phyloP scores from a whole-genome alignment of 2,329 filamentous ascomycete genomes.

The Beauveria rudraprayagi region DNA sequence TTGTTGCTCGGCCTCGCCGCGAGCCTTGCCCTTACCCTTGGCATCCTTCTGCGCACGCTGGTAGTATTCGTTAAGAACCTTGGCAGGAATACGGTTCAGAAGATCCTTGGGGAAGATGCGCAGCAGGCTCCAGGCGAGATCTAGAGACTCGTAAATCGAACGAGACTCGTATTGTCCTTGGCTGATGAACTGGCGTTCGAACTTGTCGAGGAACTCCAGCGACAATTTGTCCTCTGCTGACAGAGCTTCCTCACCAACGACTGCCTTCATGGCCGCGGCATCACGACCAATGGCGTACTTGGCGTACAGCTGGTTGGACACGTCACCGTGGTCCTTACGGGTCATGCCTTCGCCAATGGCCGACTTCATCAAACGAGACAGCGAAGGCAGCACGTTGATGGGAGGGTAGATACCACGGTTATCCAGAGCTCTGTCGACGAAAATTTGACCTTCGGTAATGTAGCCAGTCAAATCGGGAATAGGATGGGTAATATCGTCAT shows the following conservation, averaged over 20 bases:
- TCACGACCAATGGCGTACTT: constrained; percentile 99
- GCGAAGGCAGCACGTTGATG: constrained; percentile 95
- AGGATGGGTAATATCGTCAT: constrained; percentile 98
- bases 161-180: constrained; percentile 91
- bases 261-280: constrained; percentile 97
- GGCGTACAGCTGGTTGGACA: constrained; percentile 98
- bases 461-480: constrained; percentile 98
- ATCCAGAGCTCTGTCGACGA: constrained; percentile 84
- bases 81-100: constrained; percentile 87
- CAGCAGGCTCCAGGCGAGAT: constrained; percentile 92
- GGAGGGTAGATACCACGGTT: constrained; percentile 98
- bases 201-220: constrained; percentile 96
- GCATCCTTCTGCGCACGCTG: constrained; percentile 55
- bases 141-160: constrained; percentile 85
- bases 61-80: constrained; percentile 77
- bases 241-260: constrained; percentile 95
- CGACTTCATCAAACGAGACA: constrained; percentile 99
- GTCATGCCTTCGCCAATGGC: constrained; percentile 97
- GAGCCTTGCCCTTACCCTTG: constrained; percentile 55
- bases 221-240: constrained; percentile 96
- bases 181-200: constrained; percentile 88
- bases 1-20: constrained; percentile 33
- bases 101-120: constrained; percentile 97
- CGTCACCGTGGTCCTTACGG: constrained; percentile 92
- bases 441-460: constrained; percentile 98